Conservation (phyloP, 2,329 filamentous ascomycete species). For the Phaeosphaeriaceae sp. region DNA sequence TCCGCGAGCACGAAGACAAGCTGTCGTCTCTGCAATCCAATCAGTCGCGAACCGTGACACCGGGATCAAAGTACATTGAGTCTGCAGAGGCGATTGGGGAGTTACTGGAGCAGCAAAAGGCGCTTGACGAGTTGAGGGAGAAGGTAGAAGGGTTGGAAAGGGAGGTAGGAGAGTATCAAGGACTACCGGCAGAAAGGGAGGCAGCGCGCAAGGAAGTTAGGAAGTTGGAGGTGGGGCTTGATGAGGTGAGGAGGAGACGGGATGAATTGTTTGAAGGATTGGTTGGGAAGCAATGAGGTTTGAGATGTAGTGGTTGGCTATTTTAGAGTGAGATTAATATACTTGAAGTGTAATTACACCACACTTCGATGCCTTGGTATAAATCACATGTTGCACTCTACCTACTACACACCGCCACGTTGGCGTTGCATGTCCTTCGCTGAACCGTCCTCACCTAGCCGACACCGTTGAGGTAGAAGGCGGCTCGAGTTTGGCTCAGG, state of each 20-base stretch:
- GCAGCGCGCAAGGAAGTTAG: constrained; percentile 75
- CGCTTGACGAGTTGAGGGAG: constrained; percentile 65
- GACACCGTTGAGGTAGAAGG: background rate
- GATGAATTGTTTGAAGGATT: constrained; percentile 78
- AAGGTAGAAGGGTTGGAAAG: constrained; percentile 66
- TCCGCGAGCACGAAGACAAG: constrained; percentile 66
- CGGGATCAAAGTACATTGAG: constrained; percentile 41
- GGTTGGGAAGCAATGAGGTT: constrained; percentile 54
- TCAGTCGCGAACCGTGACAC: constrained; percentile 28
- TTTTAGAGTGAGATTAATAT: too few relatives aligned
- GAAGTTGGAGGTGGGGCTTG: constrained; percentile 68
- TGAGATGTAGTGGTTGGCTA: background rate
- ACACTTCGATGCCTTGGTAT: background rate
- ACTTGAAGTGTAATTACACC: too few relatives aligned
- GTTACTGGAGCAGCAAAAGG: constrained; percentile 66
- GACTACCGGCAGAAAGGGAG: constrained; percentile 73
- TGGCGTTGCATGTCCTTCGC: background rate
- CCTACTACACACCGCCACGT: background rate
- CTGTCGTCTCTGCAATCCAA: constrained; percentile 47
- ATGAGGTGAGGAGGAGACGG: constrained; percentile 65
- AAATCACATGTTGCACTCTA: background rate
- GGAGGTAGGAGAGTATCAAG: constrained; percentile 70
- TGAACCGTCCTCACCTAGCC: constrained; percentile 20
- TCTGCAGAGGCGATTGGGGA: constrained; percentile 60
- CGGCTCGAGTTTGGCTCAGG: constrained; percentile 10